Evolutionary conservation across 2,329 filamentous ascomycete species (phyloP), one percentile per base, ranked within the genome.

Genomic region (Diaporthe destruens): DNA sequence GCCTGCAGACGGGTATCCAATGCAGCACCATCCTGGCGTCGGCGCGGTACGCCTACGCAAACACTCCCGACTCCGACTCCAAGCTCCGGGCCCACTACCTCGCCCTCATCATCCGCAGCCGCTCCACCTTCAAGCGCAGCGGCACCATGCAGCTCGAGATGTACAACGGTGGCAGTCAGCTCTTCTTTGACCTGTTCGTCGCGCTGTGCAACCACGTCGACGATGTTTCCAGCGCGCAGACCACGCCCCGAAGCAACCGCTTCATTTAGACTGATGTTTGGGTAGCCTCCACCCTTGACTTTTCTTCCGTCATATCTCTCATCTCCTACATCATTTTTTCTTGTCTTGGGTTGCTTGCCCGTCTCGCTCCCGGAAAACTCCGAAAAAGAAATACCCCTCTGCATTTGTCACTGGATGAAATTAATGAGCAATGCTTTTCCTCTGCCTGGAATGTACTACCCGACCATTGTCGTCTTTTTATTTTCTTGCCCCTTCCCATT

Each of bases 101-200:
- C 49, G 94, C 95, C 23, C 90, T 98, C 79, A 97, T 98, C 83
- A 97, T 98, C 80, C 91, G 95, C 76, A 94, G 92, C 77, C 90
- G 95, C 76, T 89, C 90, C 79, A 97, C 94, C 2, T 98, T 98
- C 84, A 98, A 97, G 87, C 89, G 94, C 71, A 97, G 94, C 82
- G 94, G 95, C 70, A 98, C 95, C 4, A 97, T 98, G 95, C 95
- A 98, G 84, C 90, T 94, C 77, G 95, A 98, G 85, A 98, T 98
- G 95, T 93, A 93, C 81, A 90, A 90, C 74, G 95, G 95, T 36
- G 94, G 94, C 69, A 93, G 87, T 0, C 89, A 93, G 79, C 86
- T 97, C 73, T 98, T 97, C 85, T 98, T 98, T 80, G 95, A 98
- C 80, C 86, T 98, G 56, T 98, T 98, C 81, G 95, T 98, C 66